Percentiles rank a stretch among this genome's conserved stretches.
Evolutionary conservation across 164 flowering plant genomes (phyloP).

Genomic region (Vitis labrusca): DNA sequence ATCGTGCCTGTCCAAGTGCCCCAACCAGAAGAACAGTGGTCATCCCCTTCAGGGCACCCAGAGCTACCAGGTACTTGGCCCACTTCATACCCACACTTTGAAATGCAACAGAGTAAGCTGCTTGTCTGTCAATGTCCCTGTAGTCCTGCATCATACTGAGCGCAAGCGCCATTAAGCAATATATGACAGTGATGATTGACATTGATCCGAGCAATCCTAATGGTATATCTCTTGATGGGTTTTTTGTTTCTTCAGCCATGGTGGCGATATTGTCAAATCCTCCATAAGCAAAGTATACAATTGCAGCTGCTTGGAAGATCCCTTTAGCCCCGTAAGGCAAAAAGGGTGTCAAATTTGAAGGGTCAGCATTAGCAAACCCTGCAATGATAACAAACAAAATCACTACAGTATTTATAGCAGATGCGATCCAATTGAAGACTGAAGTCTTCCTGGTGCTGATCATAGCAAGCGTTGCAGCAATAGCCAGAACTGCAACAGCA

Average conservation of each 20-base stretch:
- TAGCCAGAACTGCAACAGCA: constrained; percentile 42
- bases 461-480: constrained; percentile 43
- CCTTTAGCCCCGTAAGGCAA: constrained; percentile 45
- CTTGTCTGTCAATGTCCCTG: constrained; percentile 43
- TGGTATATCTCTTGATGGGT: constrained; percentile 64
- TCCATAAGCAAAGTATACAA: constrained; percentile 61
- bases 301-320: constrained; percentile 56
- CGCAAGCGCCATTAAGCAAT: constrained; percentile 56
- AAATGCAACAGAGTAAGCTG: constrained; percentile 63
- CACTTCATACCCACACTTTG: constrained; percentile 59
- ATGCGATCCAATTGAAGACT: constrained; percentile 53
- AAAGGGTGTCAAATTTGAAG: constrained; percentile 47
- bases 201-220: constrained; percentile 64
- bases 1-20: constrained; percentile 57
- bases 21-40: constrained; percentile 65
- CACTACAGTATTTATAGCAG: constrained; percentile 39
- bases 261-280: constrained; percentile 66
- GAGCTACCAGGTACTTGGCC: constrained; percentile 67
- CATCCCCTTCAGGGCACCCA: constrained; percentile 69
- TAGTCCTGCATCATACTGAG: constrained; percentile 61
- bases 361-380: constrained; percentile 47
- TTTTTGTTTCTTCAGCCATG: constrained; percentile 70
- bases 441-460: constrained; percentile 51
- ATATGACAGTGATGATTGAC: constrained; percentile 51
- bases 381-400: constrained; percentile 61